phyloP scores from a whole-genome alignment of 176 grass and related monocot species.

The Oryza meridionalis region DNA sequence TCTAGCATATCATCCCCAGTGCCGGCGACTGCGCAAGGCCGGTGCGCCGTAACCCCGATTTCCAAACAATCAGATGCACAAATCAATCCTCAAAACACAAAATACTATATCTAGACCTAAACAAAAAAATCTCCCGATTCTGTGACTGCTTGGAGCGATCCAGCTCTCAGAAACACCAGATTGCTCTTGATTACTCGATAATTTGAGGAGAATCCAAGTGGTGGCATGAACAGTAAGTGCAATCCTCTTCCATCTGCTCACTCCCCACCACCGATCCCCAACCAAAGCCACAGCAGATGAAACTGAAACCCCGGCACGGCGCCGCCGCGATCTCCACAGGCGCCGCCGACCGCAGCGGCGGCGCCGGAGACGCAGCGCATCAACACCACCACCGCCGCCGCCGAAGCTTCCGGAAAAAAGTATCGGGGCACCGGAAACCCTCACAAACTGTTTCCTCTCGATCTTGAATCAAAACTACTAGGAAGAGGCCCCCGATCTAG shows the following conservation, averaged over 20 bases:
- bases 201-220: background rate
- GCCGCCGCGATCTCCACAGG: background rate
- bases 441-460: background rate
- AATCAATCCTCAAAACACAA: constrained; percentile 7
- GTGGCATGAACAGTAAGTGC: constrained; percentile 31
- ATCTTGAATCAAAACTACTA: background rate
- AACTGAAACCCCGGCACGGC: background rate
- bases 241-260: constrained; percentile 52
- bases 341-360: background rate
- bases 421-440: background rate
- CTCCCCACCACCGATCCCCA: constrained; percentile 61
- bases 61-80: background rate
- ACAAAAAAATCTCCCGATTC: background rate
- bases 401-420: constrained; percentile 23
- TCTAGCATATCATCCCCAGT: constrained; percentile 10
- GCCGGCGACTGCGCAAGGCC: background rate
- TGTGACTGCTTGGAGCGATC: background rate
- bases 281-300: constrained; percentile 49
- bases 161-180: background rate
- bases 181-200: background rate
- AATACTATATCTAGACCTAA: background rate
- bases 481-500: background rate
- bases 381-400: constrained; percentile 15
- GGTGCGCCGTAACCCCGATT: background rate
- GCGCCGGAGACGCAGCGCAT: constrained; percentile 41